Evolutionary conservation across 1,284 basidiomycete genomes (phyloP), one percentile per base, ranked within the genome.

Genomic region (Ustilago tritici): DNA sequence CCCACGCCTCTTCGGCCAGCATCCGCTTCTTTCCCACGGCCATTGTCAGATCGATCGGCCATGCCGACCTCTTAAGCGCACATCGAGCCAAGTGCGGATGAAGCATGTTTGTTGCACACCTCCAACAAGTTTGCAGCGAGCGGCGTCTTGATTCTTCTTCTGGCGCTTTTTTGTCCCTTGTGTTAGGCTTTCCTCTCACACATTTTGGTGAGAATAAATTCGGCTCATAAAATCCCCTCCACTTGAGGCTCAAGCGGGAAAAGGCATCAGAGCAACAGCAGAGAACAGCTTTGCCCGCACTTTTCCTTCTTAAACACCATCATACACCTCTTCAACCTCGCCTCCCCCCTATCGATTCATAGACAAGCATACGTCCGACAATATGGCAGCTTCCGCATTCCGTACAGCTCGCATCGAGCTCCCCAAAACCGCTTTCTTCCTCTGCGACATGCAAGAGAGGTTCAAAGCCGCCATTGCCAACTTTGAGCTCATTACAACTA

Each of bases 401-500:
- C 50, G 75, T 15, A 67, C 70, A 0, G 75, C 70, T 64, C 70
- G 70, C 36, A 73, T 83, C 61, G 76, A 80, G 54, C 77, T 77
- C 23, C 31, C 60, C n/a, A 73, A 70, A 57, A 82, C 79, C n/a
- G 82, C 80, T 2, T 72, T 83, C 57, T 83, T 83, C 62, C 63
- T 83, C 7, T 83, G 78, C 60, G 82, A 83, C 50, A 81, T 83
- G 65, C 82, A 83, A 53, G 81, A 82, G 59, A 67, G 74, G 40
- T 78, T 81, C 68, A 80, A 70, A 59, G 62, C 79, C 14, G 82
- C 66, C 49, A 83, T 83, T 38, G 56, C 80, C 74, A 69, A 69
- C 57, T 83, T 81, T 52, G 75, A 77, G 38, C 62, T 76, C 38
- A 64, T 83, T 67, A 69, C 68, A 54, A 64, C 67, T 56, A 74